phyloP scores from a whole-genome alignment of 441 rosid genomes.

The Populus hybrid region DNA sequence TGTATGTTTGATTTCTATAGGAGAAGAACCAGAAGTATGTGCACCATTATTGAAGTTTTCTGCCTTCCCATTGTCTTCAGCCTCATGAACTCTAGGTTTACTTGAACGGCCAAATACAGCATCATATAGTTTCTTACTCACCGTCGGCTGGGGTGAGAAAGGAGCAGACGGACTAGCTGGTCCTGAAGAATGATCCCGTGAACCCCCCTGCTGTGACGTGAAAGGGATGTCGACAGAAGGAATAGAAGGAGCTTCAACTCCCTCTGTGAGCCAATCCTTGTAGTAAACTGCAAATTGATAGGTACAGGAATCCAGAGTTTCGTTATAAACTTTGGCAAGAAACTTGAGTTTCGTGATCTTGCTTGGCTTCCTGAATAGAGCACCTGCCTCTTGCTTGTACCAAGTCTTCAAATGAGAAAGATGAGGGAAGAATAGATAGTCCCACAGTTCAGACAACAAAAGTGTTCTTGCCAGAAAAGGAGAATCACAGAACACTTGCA shows the following conservation, averaged over 20 bases:
- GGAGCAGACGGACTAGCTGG: constrained; percentile 31
- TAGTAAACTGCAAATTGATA: constrained; percentile 56
- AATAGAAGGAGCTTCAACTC: constrained; percentile 46
- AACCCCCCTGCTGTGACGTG: constrained; percentile 28
- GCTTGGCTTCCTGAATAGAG: constrained; percentile 30
- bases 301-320: constrained; percentile 57
- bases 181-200: constrained; percentile 33
- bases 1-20: constrained; percentile 34
- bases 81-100: constrained; percentile 28
- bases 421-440: constrained; percentile 55
- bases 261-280: constrained; percentile 66
- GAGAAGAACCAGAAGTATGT: constrained; percentile 34
- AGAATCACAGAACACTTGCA: constrained; percentile 62
- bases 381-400: constrained; percentile 53
- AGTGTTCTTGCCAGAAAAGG: constrained; percentile 47
- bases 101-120: constrained; percentile 33
- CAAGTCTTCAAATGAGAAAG: constrained; percentile 58
- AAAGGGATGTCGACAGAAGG: constrained; percentile 52
- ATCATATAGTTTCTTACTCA: constrained; percentile 53
- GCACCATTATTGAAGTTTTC: constrained; percentile 15
- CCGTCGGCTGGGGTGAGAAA: constrained; percentile 48
- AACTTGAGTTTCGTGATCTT: constrained; percentile 41
- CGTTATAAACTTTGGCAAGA: constrained; percentile 55
- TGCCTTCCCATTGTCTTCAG: constrained; percentile 24
- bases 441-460: constrained; percentile 60